Evolutionary conservation across 441 rosid species (phyloP).

Genomic region (Corymbia calophylla): DNA sequence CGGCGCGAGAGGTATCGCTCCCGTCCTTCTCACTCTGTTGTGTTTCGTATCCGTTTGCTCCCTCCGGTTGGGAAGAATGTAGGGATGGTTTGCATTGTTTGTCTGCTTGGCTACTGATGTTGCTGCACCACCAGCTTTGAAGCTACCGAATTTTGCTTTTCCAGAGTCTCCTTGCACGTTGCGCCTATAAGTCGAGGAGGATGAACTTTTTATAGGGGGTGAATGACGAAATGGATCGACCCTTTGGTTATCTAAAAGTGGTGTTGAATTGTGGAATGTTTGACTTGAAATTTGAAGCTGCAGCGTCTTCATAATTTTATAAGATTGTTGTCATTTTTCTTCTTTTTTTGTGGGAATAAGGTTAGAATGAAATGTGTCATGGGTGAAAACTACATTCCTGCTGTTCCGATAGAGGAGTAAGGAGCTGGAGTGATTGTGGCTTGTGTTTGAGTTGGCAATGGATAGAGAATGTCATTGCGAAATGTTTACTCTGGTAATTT

Average conservation of each 20-base stretch:
- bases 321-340: no score
- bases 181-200: background rate
- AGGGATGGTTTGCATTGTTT: background rate
- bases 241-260: background rate
- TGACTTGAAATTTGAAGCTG: background rate
- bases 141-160: background rate
- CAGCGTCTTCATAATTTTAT: background rate
- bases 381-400: background rate
- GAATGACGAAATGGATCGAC: background rate
- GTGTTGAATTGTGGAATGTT: background rate
- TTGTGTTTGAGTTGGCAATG: background rate
- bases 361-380: background rate
- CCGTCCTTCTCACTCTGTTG: background rate
- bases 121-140: background rate
- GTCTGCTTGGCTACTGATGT: background rate
- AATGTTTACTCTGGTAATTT: background rate
- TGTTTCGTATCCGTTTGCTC: background rate
- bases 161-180: background rate
- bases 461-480: background rate
- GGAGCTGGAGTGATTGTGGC: background rate
- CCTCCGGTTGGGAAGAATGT: background rate
- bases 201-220: background rate
- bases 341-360: background rate
- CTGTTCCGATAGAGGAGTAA: background rate
- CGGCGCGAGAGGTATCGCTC: conserved; percentile 49